Evolutionary conservation across 2,329 filamentous ascomycete species (phyloP).

Genomic region (Coleophoma cylindrospora): DNA sequence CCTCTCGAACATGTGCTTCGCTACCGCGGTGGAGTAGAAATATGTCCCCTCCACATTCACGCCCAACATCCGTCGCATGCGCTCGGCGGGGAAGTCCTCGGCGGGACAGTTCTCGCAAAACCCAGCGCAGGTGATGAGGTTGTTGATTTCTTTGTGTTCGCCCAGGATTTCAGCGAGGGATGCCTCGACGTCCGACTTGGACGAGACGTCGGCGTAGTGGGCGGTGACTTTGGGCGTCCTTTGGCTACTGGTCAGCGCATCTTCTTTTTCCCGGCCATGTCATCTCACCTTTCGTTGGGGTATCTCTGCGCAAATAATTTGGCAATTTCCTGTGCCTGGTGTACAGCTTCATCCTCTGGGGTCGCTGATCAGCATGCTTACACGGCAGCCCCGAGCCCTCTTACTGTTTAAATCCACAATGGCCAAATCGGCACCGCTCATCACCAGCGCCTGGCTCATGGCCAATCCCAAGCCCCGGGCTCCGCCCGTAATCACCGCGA

Average conservation of each 20-base stretch:
- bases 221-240: constrained; percentile 76
- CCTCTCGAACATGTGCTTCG: constrained; percentile 79
- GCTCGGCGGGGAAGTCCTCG: constrained; percentile 78
- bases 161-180: constrained; percentile 64
- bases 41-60: constrained; percentile 91
- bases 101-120: constrained; percentile 96
- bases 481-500: constrained; percentile 80
- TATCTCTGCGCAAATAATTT: constrained; percentile 73
- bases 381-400: constrained; percentile 24
- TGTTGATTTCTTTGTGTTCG: constrained; percentile 75
- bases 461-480: constrained; percentile 81
- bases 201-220: constrained; percentile 79
- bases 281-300: constrained; percentile 57
- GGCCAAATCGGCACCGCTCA: constrained; percentile 79
- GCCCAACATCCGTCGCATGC: constrained; percentile 84
- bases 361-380: not conserved
- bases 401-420: constrained; percentile 87
- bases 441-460: constrained; percentile 83
- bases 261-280: not conserved
- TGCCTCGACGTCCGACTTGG: constrained; percentile 67
- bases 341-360: constrained; percentile 71
- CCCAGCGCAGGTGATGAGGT: constrained; percentile 85
- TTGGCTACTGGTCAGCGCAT: not conserved
- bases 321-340: constrained; percentile 66
- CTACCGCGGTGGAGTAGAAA: constrained; percentile 74